phyloP scores from a whole-genome alignment of 768 basidiomycete species.

The Boletus rubropictus region DNA sequence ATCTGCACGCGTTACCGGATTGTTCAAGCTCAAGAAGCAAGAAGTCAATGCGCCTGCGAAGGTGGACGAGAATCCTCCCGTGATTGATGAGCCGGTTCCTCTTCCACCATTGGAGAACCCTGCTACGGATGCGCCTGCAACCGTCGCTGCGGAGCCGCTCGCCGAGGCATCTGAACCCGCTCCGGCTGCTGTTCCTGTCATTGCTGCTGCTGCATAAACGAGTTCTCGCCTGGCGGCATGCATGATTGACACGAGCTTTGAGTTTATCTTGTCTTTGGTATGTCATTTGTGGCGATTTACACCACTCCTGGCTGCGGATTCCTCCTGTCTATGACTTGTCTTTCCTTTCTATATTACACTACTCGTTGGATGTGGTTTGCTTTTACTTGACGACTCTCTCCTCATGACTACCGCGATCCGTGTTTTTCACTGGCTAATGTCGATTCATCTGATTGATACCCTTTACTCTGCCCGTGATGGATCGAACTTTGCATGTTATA shows the following conservation, averaged over 20 bases:
- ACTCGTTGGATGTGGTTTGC: slow-evolving; percentile 57
- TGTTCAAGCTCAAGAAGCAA: slow-evolving; percentile 71
- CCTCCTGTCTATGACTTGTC: slow-evolving; percentile 32
- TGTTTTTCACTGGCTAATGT: slow-evolving; percentile 60
- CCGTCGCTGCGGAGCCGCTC: slow-evolving; percentile 32
- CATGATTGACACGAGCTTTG: slow-evolving; percentile 43
- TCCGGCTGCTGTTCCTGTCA: slow-evolving; percentile 56
- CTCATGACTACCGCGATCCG: slow-evolving; percentile 61
- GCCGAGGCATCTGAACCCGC: slow-evolving; percentile 32
- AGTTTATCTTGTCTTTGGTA: slow-evolving; percentile 32
- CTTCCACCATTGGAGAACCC: slow-evolving; percentile 84
- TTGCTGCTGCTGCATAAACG: slow-evolving; percentile 75
- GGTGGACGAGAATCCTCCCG: slow-evolving; percentile 85
- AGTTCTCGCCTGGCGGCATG: slow-evolving; percentile 15
- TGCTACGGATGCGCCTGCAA: slow-evolving; percentile 42
- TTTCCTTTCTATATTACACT: slow-evolving; percentile 34
- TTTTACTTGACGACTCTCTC: slow-evolving; percentile 52
- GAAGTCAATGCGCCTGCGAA: slow-evolving; percentile 67
- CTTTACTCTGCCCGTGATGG: slow-evolving; percentile 28
- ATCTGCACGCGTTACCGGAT: slow-evolving; percentile 74
- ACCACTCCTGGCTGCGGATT: slow-evolving; percentile 35
- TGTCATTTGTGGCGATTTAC: slow-evolving; percentile 34
- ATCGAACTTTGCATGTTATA: slow-evolving; percentile 30
- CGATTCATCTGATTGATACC: slow-evolving; percentile 62
- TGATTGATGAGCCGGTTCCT: slow-evolving; percentile 76